Evolutionary conservation across 1,284 basidiomycete genomes (phyloP).

Genomic region (Xanthoconium separans): DNA sequence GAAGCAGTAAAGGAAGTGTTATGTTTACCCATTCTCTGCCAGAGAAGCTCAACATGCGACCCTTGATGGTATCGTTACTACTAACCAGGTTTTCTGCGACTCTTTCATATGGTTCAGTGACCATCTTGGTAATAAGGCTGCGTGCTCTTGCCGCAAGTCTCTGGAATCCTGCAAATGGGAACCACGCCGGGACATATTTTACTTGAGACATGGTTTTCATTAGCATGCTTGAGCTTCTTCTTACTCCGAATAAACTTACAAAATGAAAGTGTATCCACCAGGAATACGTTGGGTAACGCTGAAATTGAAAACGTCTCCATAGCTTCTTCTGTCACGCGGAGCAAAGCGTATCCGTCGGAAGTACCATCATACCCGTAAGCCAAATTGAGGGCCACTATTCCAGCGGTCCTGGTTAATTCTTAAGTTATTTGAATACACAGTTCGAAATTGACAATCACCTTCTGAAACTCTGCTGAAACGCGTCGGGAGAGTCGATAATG

Average conservation of each 20-base stretch:
- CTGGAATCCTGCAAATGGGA: constrained; percentile 1
- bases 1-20: constrained; percentile 1
- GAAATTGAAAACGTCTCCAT: constrained; percentile 1
- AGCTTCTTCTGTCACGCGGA: neutral
- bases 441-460: neutral
- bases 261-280: constrained; percentile 1
- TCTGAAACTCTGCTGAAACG: neutral
- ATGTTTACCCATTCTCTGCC: neutral
- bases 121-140: neutral
- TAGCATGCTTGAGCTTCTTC: neutral
- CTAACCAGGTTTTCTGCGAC: neutral
- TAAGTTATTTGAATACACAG: neutral
- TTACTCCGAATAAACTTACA: neutral
- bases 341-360: constrained; percentile 2
- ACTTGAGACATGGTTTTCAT: neutral
- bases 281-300: constrained; percentile 1
- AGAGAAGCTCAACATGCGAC: neutral
- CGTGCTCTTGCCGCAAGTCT: neutral
- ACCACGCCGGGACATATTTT: neutral
- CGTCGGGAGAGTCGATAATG: neutral
- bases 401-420: neutral
- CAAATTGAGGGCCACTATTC: constrained; percentile 2
- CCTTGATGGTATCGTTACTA: neutral
- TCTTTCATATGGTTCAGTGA: neutral
- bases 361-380: constrained; percentile 1